A percentile compares a stretch with the other conserved stretches of the same genome.
These are phyloP conservation scores for Ophiorrhiza pumila DNA, from an alignment of 257 asterid genomes.

Conservation along the genomic window DNA sequence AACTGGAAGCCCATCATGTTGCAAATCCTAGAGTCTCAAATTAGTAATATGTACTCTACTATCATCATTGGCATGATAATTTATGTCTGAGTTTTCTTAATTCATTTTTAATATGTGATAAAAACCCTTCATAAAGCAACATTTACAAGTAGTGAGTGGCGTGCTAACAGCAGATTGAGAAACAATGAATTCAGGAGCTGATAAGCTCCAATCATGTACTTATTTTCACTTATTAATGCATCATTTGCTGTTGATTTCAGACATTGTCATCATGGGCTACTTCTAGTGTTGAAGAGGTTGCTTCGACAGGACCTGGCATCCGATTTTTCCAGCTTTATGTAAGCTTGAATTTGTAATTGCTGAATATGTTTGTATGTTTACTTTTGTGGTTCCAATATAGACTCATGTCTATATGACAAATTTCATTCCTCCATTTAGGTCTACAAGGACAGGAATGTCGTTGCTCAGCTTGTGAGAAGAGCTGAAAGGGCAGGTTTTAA, in stretches of 20 bases:
- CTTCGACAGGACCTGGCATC: conserved; percentile 64
- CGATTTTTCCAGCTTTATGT: conserved; percentile 54
- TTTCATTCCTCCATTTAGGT: conserved; percentile 40
- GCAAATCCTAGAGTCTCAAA: background rate
- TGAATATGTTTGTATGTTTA: background rate
- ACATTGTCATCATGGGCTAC: conserved; percentile 68
- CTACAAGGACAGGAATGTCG: conserved; percentile 84
- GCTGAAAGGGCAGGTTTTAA: conserved; percentile 93
- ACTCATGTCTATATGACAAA: background rate
- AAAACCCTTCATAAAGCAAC: background rate
- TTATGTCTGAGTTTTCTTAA: too few species aligned
- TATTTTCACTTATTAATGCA: conserved; percentile 15
- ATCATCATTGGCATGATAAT: background rate
- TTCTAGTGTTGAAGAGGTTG: conserved; percentile 82
- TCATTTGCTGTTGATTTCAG: conserved; percentile 37
- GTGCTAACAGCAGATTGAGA: background rate
- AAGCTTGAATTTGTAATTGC: conserved; percentile 19
- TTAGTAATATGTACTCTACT: background rate
- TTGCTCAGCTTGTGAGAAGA: conserved; percentile 85
- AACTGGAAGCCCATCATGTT: background rate
- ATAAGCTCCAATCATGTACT: background rate
- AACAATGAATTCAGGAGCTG: background rate
- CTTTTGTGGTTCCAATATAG: background rate
- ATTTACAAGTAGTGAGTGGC: background rate
- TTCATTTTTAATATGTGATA: too few species aligned